Percentiles rank a stretch among this genome's conserved stretches.
Evolutionary conservation across 1,139 yeast species (phyloP).

Genomic region (Candida tropicalis): DNA sequence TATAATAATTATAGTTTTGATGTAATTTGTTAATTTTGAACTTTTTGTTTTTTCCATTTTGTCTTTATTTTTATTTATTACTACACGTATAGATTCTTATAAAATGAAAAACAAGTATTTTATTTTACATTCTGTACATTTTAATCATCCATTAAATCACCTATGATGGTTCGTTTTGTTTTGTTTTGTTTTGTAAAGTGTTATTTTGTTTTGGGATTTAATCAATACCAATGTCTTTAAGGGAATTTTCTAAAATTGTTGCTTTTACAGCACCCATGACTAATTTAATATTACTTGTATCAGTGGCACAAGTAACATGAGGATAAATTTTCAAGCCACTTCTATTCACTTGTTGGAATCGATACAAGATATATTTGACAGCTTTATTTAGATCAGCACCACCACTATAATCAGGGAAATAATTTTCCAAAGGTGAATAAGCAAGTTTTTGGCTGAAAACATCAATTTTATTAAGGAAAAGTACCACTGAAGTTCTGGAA

Average conservation of each 20-base stretch:
- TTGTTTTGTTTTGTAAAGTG: too few species aligned
- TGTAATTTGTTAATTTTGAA: too few species aligned
- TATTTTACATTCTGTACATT: too few species aligned
- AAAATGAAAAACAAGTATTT: too few species aligned
- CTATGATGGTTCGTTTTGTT: not conserved
- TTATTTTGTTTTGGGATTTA: too few species aligned
- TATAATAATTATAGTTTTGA: too few species aligned
- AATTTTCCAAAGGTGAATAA: conserved; percentile 76
- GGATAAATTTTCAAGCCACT: conserved; percentile 84
- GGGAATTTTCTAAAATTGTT: conserved; percentile 80
- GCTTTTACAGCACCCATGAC: conserved; percentile 93
- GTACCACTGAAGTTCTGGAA: conserved; percentile 78
- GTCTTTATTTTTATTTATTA: too few species aligned
- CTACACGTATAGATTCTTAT: too few species aligned
- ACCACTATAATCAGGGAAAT: conserved; percentile 89
- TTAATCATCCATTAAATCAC: not conserved
- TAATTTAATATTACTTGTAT: conserved; percentile 82
- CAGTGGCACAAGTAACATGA: conserved; percentile 93
- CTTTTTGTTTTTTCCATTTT: too few species aligned
- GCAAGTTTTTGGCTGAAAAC: conserved; percentile 85
- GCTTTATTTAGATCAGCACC: conserved; percentile 89
- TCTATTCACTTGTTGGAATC: conserved; percentile 83
- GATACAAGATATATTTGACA: conserved; percentile 91
- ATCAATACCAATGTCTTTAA: conserved; percentile 83
- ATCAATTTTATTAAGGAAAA: conserved; percentile 88